These are phyloP conservation scores for Chlamydomonas reinhardtii DNA, from an alignment of 163 green algal genomes.

Conservation along the genomic window DNA sequence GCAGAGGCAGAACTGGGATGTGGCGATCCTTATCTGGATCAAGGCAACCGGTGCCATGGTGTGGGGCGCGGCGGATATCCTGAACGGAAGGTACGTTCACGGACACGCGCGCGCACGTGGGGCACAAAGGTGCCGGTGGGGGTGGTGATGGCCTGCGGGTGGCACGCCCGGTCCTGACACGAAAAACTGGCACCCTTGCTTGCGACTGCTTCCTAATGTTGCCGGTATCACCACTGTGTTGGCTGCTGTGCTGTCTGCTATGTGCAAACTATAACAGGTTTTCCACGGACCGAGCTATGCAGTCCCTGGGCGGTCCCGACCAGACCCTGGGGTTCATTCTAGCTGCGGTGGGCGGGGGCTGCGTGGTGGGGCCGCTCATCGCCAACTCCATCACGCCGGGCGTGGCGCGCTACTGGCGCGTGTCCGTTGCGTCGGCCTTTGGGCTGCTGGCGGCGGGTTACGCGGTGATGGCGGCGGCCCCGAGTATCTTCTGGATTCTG, in stretches of 20 bases:
- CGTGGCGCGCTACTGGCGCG: slow-evolving; percentile 11
- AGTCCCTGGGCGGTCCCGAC: slow-evolving; percentile 23
- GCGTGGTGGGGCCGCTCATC: slow-evolving; percentile 4
- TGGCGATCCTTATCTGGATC: slow-evolving; percentile 10
- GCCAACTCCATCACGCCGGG: slow-evolving; percentile 16
- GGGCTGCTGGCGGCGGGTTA: neutral
- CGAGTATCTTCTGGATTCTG: neutral
- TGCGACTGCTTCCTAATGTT: no score
- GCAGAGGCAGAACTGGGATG: slow-evolving; percentile 10
- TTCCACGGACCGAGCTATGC: neutral
- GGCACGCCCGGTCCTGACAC: no score
- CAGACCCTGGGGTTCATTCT: slow-evolving; percentile 26
- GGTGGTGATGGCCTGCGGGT: no score
- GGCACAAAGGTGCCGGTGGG: no score
- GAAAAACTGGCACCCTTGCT: no score
- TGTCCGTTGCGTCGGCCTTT: slow-evolving; percentile 16
- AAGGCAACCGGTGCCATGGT: slow-evolving; percentile 18
- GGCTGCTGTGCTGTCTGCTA: no score
- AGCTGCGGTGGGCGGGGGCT: slow-evolving; percentile 13
- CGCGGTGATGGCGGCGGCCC: neutral
- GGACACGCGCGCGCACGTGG: no score
- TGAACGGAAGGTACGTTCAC: slow-evolving; percentile 34
- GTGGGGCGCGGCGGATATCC: slow-evolving; percentile 32
- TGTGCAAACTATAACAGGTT: no score
- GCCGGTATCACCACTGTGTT: no score